Evolutionary conservation across 371 early-diverging fungal species (phyloP), one percentile per base, ranked within the genome.

Genomic region (Fennellomyces sp.): DNA sequence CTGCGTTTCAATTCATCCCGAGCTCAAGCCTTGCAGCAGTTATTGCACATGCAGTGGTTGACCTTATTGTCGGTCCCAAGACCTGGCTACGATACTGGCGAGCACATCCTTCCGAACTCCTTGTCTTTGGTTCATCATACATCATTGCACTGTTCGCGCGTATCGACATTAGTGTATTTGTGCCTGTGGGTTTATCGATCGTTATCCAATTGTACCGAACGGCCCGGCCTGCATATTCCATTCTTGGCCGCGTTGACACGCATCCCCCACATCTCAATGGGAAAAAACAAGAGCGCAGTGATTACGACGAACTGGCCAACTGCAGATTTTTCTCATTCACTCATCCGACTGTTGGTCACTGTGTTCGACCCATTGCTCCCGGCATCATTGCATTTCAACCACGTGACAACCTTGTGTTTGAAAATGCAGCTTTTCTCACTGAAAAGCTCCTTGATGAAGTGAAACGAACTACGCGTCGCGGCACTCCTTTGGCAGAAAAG

Each of bases 1-100:
- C 89, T n/a, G 87, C 86, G 1, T 91, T 96, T 66, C 88, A 81
- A 69, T 94, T 83, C 64, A 91, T 96, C 25, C 91, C 97, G 0
- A 80, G 72, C 36, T 87, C 95, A 13, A 76, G 84, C 4, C 76
- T 95, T 10, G 82, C 91, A 23, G 92, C 92, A 0, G 83, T 94
- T 53, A 92, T 95, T 63, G 86, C 91, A 54, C 80, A 75, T 39
- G 85, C 88, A 35, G 86, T 90, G n/a, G 66, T 83, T 10, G 86
- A 85, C 19, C 60, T 91, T 30, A 70, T 92, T 26, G 64, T 69
- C 11, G 85, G 85, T 3, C 83, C 86, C 3, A 58, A 64, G 0
- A 78, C 79, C 36, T 76, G 80, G 80, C 60, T 51, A 31, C 67
- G 66, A 19, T 76, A 61, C 58, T 88, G 66, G 74, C 58, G 65